Conservation (phyloP, 768 basidiomycete genomes). For the Pleurotus cornucopiae region DNA sequence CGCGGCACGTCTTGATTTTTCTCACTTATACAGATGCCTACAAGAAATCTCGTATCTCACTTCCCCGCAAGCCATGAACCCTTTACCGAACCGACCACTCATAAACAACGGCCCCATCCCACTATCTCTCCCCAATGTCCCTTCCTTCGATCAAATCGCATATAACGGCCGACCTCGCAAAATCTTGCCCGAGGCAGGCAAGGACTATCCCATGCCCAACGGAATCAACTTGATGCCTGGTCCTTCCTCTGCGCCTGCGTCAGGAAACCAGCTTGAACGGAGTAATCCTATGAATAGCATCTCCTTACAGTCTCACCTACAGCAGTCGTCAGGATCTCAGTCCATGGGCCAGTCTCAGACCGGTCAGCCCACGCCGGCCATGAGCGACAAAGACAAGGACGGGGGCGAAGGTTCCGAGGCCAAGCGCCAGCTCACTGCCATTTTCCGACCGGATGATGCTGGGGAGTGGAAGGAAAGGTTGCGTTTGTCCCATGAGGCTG, state of each 20-base stretch:
- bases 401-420: conserved; percentile 35
- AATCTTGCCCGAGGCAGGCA: conserved; percentile 68
- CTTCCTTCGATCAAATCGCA: conserved; percentile 67
- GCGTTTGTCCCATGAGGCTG: conserved; percentile 58
- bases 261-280: conserved; percentile 49
- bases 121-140: conserved; percentile 64
- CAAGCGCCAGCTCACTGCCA: conserved; percentile 61
- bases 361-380: conserved; percentile 27
- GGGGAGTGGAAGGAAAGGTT: conserved; percentile 85
- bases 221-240: conserved; percentile 53
- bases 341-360: conserved; percentile 22
- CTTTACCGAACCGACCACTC: conserved; percentile 83
- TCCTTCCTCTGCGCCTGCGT: conserved; percentile 43
- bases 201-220: conserved; percentile 67
- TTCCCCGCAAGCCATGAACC: conserved; percentile 96
- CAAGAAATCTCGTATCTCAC: conserved; percentile 98
- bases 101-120: conserved; percentile 62
- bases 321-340: conserved; percentile 30
- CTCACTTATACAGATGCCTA: conserved; percentile 59
- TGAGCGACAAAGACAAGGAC: conserved; percentile 41
- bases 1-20: conserved; percentile 11
- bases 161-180: conserved; percentile 83
- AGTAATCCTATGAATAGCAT: conserved; percentile 37
- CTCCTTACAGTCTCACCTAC: conserved; percentile 30
- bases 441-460: conserved; percentile 83